Evolutionary conservation across 257 asterid genomes (phyloP), one percentile per base, ranked within the genome.

Genomic region (Gentiana dahurica): DNA sequence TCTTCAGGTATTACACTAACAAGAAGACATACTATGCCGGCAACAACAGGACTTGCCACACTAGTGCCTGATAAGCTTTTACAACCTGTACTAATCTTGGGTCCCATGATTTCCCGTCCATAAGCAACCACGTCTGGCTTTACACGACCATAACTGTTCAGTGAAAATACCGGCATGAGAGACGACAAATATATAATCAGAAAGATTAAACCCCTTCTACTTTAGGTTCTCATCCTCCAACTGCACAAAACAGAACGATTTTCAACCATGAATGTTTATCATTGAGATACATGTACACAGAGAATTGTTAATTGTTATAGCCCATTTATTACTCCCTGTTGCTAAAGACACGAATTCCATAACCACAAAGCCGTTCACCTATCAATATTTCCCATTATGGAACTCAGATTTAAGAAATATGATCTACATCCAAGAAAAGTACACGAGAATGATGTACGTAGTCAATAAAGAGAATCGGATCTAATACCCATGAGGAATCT

Each of bases 21-120:
- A 45, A 92, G 97, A 65, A 87, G 94, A 80, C 98, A 92, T 60
- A 91, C 96, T 64, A 87, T 85, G 60, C 98, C 98, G 67, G 98
- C 97, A 63, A 91, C 98, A 63, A 92, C 98, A 59, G 98, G 98
- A 76, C 98, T 92, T 15, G 98, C 98, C 68, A 92, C 98, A 32
- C 98, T 92, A 49, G 98, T 92, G 49, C 98, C 98, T 3, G 98
- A 92, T 71, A 92, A 82, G 77, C 98, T 92, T 85, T 85, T 92
- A 74, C 98, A 92, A 62, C 98, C 98, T 60, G 88, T 83, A 71
- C 95, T 92, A 58, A 92, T 92, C 82, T 85, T 92, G 68, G 98
- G 85, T 51, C 98, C 98, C 95, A 87, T 79, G 59, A 92, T 92
- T 75, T 92, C 98, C 47, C 96, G 84, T 34, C 98, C 97, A 74